Percentiles rank a stretch among this genome's conserved stretches.
Conservation (phyloP, 495 filamentous ascomycete genomes). For the Jackrogersella minutella region DNA sequence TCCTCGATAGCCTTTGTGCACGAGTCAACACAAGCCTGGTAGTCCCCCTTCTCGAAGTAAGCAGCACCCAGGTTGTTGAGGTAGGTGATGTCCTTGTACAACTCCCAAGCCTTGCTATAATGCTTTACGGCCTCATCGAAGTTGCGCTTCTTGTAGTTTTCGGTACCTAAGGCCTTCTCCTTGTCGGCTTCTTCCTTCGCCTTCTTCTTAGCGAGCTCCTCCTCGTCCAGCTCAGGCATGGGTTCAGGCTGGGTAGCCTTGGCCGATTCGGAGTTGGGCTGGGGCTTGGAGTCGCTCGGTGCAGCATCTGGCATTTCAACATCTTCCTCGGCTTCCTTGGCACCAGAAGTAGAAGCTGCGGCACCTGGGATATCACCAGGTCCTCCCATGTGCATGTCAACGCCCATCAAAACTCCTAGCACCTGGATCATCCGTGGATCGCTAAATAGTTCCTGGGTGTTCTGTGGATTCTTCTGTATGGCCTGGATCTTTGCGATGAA, state of each 20-base stretch:
- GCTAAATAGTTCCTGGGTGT: conserved; percentile 77
- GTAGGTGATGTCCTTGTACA: conserved; percentile 96
- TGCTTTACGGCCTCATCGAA: conserved; percentile 95
- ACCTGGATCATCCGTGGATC: conserved; percentile 95
- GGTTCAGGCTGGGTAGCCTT: conserved; percentile 65
- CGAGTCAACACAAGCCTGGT: conserved; percentile 80
- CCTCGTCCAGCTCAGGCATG: conserved; percentile 77
- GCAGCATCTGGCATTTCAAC: conserved; percentile 78
- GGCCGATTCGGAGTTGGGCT: conserved; percentile 61
- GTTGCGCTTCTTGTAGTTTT: conserved; percentile 96
- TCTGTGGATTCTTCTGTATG: conserved; percentile 80
- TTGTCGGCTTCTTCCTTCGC: conserved; percentile 92
- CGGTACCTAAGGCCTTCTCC: conserved; percentile 93
- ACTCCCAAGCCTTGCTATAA: conserved; percentile 93
- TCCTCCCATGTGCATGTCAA: conserved; percentile 87
- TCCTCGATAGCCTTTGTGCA: conserved; percentile 91
- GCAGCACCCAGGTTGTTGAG: conserved; percentile 95
- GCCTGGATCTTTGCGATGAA: conserved; percentile 92
- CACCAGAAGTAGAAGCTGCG: conserved; percentile 45
- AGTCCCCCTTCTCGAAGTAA: conserved; percentile 95
- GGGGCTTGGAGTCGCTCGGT: conserved; percentile 51
- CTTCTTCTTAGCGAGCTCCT: conserved; percentile 80
- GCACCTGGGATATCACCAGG: conserved; percentile 59
- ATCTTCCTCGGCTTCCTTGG: conserved; percentile 73
- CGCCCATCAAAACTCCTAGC: conserved; percentile 89